Evolutionary conservation across 108 stramenopile genomes (phyloP).

Genomic region (Craspedostauros australis): DNA sequence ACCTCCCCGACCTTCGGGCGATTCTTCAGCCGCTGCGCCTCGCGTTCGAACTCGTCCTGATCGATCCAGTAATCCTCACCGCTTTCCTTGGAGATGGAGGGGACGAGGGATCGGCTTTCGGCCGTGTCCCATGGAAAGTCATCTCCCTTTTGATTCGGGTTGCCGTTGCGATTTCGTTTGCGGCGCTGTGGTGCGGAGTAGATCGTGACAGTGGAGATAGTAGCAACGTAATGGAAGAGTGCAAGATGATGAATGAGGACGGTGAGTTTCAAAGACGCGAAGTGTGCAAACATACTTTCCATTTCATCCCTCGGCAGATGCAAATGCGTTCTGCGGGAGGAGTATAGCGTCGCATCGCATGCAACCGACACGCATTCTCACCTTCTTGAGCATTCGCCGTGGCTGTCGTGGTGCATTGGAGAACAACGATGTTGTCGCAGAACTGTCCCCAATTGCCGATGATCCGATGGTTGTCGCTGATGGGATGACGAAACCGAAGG

Average conservation of each 20-base stretch:
- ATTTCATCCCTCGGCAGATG: slow-evolving; percentile 1
- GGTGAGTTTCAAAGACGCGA: background rate
- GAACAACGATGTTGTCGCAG: slow-evolving; percentile 1
- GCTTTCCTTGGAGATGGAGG: slow-evolving; percentile 43
- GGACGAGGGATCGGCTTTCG: slow-evolving; percentile 61
- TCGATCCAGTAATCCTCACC: slow-evolving; percentile 88
- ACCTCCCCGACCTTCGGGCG: slow-evolving; percentile 65
- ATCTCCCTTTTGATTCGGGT: slow-evolving; percentile 5
- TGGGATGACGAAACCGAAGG: no score
- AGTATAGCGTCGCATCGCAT: no score
- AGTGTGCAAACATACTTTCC: background rate
- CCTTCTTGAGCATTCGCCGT: slow-evolving; percentile 51
- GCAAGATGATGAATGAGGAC: background rate
- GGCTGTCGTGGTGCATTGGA: slow-evolving; percentile 42
- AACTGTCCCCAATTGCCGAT: no score
- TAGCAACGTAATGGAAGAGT: background rate
- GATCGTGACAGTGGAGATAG: background rate
- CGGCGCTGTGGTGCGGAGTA: slow-evolving; percentile 9
- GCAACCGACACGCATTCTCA: slow-evolving; percentile 4
- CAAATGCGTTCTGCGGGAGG: no score
- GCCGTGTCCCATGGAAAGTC: slow-evolving; percentile 27
- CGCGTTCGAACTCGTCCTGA: slow-evolving; percentile 49
- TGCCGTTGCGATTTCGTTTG: slow-evolving; percentile 14
- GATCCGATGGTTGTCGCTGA: no score
- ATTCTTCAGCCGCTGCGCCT: slow-evolving; percentile 35